Evolutionary conservation across 371 early-diverging fungal species (phyloP), one percentile per base, ranked within the genome.

Genomic region (Enteropsectra breve): DNA sequence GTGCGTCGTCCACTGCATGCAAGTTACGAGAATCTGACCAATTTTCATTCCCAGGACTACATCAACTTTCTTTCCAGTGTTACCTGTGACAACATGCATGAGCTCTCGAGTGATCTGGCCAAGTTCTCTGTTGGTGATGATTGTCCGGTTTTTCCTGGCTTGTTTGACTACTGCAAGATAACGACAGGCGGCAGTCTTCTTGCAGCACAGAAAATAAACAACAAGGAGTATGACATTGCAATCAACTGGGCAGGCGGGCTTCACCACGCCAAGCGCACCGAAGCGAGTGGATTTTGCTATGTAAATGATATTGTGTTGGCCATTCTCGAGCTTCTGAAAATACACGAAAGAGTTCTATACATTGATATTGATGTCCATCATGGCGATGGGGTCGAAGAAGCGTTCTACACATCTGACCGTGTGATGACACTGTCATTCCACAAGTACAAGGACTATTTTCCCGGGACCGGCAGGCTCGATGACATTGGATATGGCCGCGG

Each of bases 301-400:
- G 89, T 94, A n/a, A 95, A 95, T 81, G 97, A 97, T 72, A 95
- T 94, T 72, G 92, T 92, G 1, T 77, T 97, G 32, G 91, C 87
- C 1, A 93, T 97, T 53, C 78, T 94, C 67, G 94, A 95, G 79
- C 83, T 97, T 52, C 78, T 97, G 68, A 83, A 87, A 81, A 86
- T 86, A 74, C 87, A 95, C 80, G 86, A 86, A 58, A 86, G 95
- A 52, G 96, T 97, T 8, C 80, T 97, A 32, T 97, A 97, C 81
- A 86, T 97, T 69, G 98, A 97, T 78, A 94, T 94, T 73, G 98
- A 97, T 74, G 88, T 94, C 29, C 98, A 97, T 78, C 97, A 97
- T 77, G 98, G 98, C 6, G 98, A 96, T 76, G 98, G 97, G 38
- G 98, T 97, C 45, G 82, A 81, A 47, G 98, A 97, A 79, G 98